A percentile compares a stretch with the other conserved stretches of the same genome.
Conservation (phyloP, 768 basidiomycete species). For the Pholiota microspora region DNA sequence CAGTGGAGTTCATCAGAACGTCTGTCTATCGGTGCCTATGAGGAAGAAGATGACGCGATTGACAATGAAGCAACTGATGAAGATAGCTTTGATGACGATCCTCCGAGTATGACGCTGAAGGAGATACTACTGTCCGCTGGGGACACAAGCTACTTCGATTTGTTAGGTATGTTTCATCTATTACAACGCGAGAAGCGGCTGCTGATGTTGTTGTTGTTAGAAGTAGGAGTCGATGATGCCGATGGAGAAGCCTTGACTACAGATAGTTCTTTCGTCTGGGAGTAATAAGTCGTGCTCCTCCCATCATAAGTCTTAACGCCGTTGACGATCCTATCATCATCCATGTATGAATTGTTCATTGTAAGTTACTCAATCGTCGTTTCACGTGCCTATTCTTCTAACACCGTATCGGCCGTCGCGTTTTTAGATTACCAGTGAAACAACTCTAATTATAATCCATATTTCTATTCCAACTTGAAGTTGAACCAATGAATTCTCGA, state of each 20-base stretch:
- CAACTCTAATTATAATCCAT: not conserved
- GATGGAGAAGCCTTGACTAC: slow-evolving; percentile 3
- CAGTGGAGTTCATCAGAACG: not conserved
- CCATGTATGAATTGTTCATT: not conserved
- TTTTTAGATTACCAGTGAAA: not conserved
- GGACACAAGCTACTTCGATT: slow-evolving; percentile 36
- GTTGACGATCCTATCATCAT: too few species aligned
- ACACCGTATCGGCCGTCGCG: not conserved
- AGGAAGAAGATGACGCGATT: not conserved
- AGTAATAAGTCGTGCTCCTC: not conserved
- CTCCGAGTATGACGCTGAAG: slow-evolving; percentile 45
- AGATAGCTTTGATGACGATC: slow-evolving; percentile 32
- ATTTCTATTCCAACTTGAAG: not conserved
- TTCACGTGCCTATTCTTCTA: not conserved
- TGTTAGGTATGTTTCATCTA: slow-evolving; percentile 29
- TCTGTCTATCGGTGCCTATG: not conserved
- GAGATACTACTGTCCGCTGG: slow-evolving; percentile 42
- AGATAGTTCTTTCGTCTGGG: slow-evolving; percentile 14
- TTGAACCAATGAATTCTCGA: not conserved
- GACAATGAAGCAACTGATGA: slow-evolving; percentile 17
- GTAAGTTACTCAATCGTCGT: not conserved
- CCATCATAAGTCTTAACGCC: not conserved
- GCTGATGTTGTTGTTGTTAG: not conserved
- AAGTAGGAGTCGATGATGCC: slow-evolving; percentile 6
- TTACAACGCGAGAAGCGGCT: not conserved